Base-by-base conservation (phyloP, 352 stramenopile genomes). In the Labyrinthula sp. region DNA sequence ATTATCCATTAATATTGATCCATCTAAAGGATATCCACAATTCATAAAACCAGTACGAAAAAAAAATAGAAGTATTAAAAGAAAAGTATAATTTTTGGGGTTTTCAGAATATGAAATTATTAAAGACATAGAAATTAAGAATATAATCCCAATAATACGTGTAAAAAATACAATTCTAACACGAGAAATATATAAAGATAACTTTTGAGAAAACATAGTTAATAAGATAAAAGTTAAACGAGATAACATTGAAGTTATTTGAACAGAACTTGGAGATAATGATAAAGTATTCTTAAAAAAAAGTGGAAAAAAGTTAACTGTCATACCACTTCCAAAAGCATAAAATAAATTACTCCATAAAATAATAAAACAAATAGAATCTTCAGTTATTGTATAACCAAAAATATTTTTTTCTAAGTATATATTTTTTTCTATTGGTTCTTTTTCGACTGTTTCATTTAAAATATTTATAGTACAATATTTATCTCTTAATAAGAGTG, bases 281-380 rank as follows among this genome's bases (percentile, higher is more conserved):
- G 49, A 55, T 14, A 58, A 37, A 17, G 67, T 57, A 22, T 73
- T 56, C 34, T 69, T 70, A 38, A 61, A 61, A 26, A 60, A 61
- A 17, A 61, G 37, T 2, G 55, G 55, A 23, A 61, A 54, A 15
- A 59, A 61, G 30, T 61, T 61, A 17, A 61, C 48, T 2, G 39
- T 61, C 55, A 61, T 61, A 2, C 55, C 55, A 24, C 27, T 47
- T 7, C 55, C 55, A 5, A 61, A n/a, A n/a, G 49, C 55, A 1
- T 30, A 30, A 2, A 71, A 55, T 7, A 56, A 8, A 61, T 29
- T n/a, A 61, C 24, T 23, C 54, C 46, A 8, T 38, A 50, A 20
- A 39, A 15, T 6, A 59, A n/a, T 17, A 61, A 34, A 3, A 61
- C 7, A 3, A n/a, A 34, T 6, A 48, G 8, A 18, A 58, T 52